phyloP scores from a whole-genome alignment of 768 basidiomycete species.

The Panaeolus papilionaceus region DNA sequence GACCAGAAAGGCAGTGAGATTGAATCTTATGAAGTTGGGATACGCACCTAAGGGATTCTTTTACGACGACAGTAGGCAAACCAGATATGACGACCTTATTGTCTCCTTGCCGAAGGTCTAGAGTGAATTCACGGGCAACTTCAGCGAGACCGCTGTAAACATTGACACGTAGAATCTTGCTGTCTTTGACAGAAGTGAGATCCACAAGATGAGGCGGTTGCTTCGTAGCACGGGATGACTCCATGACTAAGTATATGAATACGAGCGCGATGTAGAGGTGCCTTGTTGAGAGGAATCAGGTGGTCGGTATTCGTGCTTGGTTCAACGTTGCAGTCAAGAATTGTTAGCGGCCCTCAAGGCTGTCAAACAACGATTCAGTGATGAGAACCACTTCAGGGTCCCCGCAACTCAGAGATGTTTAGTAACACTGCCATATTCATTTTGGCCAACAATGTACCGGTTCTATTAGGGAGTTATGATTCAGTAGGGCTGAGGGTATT shows the following conservation, averaged over 20 bases:
- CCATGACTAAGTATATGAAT: neutral
- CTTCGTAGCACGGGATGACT: neutral
- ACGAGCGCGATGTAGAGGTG: neutral
- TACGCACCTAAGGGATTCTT: slow-evolving; percentile 18
- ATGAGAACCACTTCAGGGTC: slow-evolving; percentile 6
- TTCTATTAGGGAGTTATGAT: neutral
- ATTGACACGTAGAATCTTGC: slow-evolving; percentile 18
- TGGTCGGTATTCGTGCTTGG: neutral
- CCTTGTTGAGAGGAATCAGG: neutral
- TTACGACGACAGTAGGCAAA: slow-evolving; percentile 17
- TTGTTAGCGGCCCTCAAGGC: neutral
- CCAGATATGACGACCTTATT: slow-evolving; percentile 17
- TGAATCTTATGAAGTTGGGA: neutral
- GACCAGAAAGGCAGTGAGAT: neutral
- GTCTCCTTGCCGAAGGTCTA: slow-evolving; percentile 15
- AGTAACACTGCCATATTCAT: neutral
- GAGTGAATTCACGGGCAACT: slow-evolving; percentile 11
- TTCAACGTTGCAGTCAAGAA: neutral
- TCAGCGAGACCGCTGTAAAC: slow-evolving; percentile 19
- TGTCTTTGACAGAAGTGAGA: slow-evolving; percentile 14
- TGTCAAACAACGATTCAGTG: neutral
- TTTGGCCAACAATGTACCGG: neutral
- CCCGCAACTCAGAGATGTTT: neutral
- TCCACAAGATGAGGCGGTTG: neutral
- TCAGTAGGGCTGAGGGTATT: neutral